Conservation (phyloP, 2,329 filamentous ascomycete genomes). For the Aulographum hederae region DNA sequence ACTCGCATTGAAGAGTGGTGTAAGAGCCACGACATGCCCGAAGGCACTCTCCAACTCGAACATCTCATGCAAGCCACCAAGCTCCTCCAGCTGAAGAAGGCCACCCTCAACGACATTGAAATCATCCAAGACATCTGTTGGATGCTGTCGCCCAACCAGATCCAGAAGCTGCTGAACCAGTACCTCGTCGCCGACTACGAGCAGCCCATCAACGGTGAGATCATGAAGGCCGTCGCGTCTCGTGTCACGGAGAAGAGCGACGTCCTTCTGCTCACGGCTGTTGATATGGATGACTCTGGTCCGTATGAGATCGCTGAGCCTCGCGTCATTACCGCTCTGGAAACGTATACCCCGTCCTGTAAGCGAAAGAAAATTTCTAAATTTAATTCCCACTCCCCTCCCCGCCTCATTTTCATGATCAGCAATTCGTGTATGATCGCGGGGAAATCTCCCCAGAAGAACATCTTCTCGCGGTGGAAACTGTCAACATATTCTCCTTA, state of each 20-base stretch:
- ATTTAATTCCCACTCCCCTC: too few relatives aligned
- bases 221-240: conserved; percentile 98
- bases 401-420: too few relatives aligned
- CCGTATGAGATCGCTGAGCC: conserved; percentile 98
- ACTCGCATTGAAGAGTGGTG: conserved; percentile 99
- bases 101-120: conserved; percentile 95
- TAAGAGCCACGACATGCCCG: conserved; percentile 99
- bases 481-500: too few relatives aligned
- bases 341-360: conserved; percentile 98
- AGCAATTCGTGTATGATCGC: too few relatives aligned
- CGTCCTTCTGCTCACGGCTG: conserved; percentile 76
- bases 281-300: conserved; percentile 98
- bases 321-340: conserved; percentile 81
- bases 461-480: too few relatives aligned
- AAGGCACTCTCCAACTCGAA: conserved; percentile 91
- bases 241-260: conserved; percentile 97
- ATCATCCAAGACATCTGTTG: conserved; percentile 99
- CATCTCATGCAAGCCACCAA: conserved; percentile 99
- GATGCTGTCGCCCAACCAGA: conserved; percentile 98
- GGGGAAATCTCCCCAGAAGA: too few relatives aligned
- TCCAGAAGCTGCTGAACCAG: conserved; percentile 96
- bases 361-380: conserved; percentile 23
- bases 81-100: conserved; percentile 95
- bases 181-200: conserved; percentile 98
- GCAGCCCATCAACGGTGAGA: conserved; percentile 97